These are phyloP conservation scores for Ganoderma meredithae DNA, from an alignment of 1,284 basidiomycete genomes.

Conservation along the genomic window DNA sequence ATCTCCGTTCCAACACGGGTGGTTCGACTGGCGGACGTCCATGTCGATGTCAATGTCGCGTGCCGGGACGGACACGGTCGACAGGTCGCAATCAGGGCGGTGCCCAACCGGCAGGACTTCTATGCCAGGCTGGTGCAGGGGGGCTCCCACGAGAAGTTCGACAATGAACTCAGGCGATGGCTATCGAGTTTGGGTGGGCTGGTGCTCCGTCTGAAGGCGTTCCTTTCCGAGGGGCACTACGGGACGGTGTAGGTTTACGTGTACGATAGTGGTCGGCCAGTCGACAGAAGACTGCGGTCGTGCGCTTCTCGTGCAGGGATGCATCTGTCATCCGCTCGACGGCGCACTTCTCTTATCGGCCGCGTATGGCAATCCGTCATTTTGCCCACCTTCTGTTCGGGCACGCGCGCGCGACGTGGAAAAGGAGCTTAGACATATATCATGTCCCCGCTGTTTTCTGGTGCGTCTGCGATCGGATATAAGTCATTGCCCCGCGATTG, in stretches of 20 bases:
- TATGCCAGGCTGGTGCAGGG: constrained; percentile 88
- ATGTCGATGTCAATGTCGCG: not conserved
- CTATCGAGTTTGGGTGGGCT: constrained; percentile 79
- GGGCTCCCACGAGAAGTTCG: constrained; percentile 77
- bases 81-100: constrained; percentile 93
- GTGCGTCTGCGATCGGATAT: constrained; percentile 26
- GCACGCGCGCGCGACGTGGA: constrained; percentile 21
- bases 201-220: constrained; percentile 69
- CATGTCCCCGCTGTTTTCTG: constrained; percentile 10
- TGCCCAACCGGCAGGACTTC: constrained; percentile 88
- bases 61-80: constrained; percentile 7
- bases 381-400: constrained; percentile 30
- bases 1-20: not conserved
- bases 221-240: constrained; percentile 72
- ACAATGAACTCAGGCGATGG: constrained; percentile 82
- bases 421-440: constrained; percentile 12
- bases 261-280: constrained; percentile 28
- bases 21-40: not conserved
- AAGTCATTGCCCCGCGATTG: constrained; percentile 32
- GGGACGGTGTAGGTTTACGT: constrained; percentile 54
- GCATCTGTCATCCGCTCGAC: constrained; percentile 4
- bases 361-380: constrained; percentile 15
- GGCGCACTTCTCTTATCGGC: constrained; percentile 25
- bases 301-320: constrained; percentile 9
- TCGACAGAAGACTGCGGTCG: not conserved